Conservation (phyloP, 1,284 basidiomycete genomes). For the Ceratobasidium sp. region DNA sequence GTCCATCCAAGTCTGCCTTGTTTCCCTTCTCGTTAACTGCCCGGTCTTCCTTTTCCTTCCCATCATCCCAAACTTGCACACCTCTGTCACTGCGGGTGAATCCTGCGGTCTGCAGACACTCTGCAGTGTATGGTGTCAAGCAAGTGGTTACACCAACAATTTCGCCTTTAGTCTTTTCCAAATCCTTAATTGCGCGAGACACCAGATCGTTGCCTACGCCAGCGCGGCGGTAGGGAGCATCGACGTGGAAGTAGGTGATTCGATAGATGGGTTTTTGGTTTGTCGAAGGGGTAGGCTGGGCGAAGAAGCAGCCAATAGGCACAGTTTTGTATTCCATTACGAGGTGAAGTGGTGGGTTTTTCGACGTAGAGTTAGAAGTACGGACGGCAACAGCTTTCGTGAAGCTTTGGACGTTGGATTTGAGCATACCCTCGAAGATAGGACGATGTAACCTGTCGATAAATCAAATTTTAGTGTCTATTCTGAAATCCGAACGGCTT, state of each 20-base stretch:
- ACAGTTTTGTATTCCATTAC: slow-evolving; percentile 40
- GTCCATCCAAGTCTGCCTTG: background rate
- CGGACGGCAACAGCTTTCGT: slow-evolving; percentile 10
- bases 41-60: background rate
- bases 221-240: slow-evolving; percentile 29
- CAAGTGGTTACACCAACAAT: slow-evolving; percentile 22
- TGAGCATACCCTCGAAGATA: slow-evolving; percentile 27
- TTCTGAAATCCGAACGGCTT: no score
- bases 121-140: slow-evolving; percentile 27
- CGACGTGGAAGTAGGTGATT: slow-evolving; percentile 36
- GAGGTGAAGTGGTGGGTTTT: slow-evolving; percentile 1
- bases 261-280: background rate
- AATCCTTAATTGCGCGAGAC: background rate
- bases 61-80: slow-evolving; percentile 30
- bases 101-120: slow-evolving; percentile 22
- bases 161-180: slow-evolving; percentile 5
- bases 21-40: background rate
- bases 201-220: slow-evolving; percentile 38
- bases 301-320: slow-evolving; percentile 25
- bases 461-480: background rate
- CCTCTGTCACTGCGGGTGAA: slow-evolving; percentile 1
- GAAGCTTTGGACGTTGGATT: slow-evolving; percentile 21
- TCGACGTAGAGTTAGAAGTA: background rate
- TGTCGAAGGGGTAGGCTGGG: background rate
- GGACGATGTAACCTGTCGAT: slow-evolving; percentile 33